A percentile compares a stretch with the other conserved stretches of the same genome.
phyloP scores from a whole-genome alignment of 495 filamentous ascomycete genomes.

The Cercophora sp. region DNA sequence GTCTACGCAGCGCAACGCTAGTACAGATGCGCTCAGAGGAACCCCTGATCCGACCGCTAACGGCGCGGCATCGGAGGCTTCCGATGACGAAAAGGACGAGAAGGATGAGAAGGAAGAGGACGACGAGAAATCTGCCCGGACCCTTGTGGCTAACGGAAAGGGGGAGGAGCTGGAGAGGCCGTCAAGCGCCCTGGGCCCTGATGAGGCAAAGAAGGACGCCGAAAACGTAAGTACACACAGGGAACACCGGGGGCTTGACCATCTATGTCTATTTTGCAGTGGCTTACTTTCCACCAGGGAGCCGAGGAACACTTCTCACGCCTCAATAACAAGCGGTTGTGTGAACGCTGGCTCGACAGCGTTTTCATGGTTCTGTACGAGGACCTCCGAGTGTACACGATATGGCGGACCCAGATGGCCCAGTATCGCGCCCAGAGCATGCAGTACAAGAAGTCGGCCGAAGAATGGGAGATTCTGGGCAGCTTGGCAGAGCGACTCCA shows the following conservation, averaged over 20 bases:
- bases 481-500: slow-evolving; percentile 89
- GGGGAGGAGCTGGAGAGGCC: slow-evolving; percentile 66
- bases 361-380: slow-evolving; percentile 99
- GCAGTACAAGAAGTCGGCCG: slow-evolving; percentile 90
- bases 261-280: background rate
- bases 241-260: background rate
- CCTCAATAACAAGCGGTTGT: slow-evolving; percentile 93
- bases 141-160: slow-evolving; percentile 37
- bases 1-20: slow-evolving; percentile 61
- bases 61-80: slow-evolving; percentile 49
- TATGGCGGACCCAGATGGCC: slow-evolving; percentile 96
- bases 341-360: slow-evolving; percentile 96
- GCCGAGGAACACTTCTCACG: slow-evolving; percentile 56
- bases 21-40: slow-evolving; percentile 68
- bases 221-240: slow-evolving; percentile 60
- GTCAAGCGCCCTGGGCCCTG: slow-evolving; percentile 74
- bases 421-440: slow-evolving; percentile 85
- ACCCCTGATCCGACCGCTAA: slow-evolving; percentile 61
- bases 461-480: slow-evolving; percentile 98
- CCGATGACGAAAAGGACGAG: slow-evolving; percentile 41
- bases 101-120: slow-evolving; percentile 1
- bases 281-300: slow-evolving; percentile 22
- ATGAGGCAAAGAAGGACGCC: slow-evolving; percentile 77
- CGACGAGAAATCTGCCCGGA: slow-evolving; percentile 21
- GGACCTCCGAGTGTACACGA: slow-evolving; percentile 95